Evolutionary conservation across 1,284 basidiomycete species (phyloP), one percentile per base, ranked within the genome.

Genomic region (Nidula niveotomentosa): DNA sequence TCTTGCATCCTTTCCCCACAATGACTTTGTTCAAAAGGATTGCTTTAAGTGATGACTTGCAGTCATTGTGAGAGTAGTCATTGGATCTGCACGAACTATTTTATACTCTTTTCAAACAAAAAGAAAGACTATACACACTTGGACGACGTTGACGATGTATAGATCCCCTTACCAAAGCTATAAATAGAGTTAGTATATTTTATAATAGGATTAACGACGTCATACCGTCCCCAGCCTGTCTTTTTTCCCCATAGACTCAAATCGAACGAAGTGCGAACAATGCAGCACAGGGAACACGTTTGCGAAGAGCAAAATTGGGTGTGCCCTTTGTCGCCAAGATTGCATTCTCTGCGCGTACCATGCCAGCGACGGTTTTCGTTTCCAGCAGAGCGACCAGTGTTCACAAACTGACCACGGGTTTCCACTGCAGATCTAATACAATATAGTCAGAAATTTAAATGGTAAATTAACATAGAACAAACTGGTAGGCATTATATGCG

Each of bases 1-100:
- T 70, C 65, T 85, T 86, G 58, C 76, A 82, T 3, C 85, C 85
- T 60, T 80, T 83, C 23, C 86, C 86, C n/a, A 86, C 84, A 10
- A 86, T 72, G 10, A 87, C 85, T 62, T 85, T 86, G 68, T 86
- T 87, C 52, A 88, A 69, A 9, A 88, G 73, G 36, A 88, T 84
- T 0, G 81, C 82, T 61, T 86, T 87, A 53, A 79, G 68, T 9
- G 66, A 62, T 0, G 83, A 85, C 45, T 74, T 70, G 57, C 72
- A 76, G 48, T 75, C 72, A 56, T 86, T 87, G 45, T 69, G 72
- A 13, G 83, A 82, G 61, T 87, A 88, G 63, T 86, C 84, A 53
- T 87, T 82, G 17, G 85, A 83, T 61, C 80, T 83, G 50, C 10
- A 9, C 48, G 6, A 9, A 45, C 33, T 36, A 17, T 5, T 49